These are phyloP conservation scores for Syzygium grande DNA, from an alignment of 345 rosid species.

Conservation along the genomic window DNA sequence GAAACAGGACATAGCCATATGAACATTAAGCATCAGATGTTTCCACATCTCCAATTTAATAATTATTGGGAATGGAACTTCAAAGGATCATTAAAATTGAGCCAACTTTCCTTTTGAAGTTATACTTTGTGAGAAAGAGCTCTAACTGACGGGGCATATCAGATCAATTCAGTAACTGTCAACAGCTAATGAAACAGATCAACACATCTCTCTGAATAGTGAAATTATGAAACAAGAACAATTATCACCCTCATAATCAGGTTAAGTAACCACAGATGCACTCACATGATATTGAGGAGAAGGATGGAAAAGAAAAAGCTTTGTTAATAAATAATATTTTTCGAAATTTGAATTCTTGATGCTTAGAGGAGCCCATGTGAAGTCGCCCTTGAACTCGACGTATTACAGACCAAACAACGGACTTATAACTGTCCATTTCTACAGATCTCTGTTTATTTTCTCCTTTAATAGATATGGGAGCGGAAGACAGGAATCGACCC, in stretches of 20 bases:
- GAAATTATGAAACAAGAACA: background rate
- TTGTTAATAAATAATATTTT: background rate
- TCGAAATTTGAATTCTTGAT: background rate
- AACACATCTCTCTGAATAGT: background rate
- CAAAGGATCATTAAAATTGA: background rate
- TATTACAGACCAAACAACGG: background rate
- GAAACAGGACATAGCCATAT: background rate
- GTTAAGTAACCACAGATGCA: background rate
- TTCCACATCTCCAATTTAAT: background rate
- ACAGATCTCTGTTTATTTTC: background rate
- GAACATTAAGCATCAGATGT: background rate
- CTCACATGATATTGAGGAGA: background rate
- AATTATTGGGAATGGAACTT: background rate
- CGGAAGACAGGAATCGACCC: background rate
- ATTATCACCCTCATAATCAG: background rate
- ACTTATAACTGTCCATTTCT: background rate
- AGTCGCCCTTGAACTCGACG: background rate
- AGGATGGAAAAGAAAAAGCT: background rate
- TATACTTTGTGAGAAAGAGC: background rate
- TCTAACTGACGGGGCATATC: background rate
- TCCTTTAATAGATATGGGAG: background rate
- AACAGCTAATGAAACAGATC: background rate
- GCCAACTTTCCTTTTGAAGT: background rate
- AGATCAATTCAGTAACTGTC: background rate
- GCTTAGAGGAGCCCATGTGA: background rate